phyloP scores from a whole-genome alignment of 116 monocot genomes.

The Iris pallida region DNA sequence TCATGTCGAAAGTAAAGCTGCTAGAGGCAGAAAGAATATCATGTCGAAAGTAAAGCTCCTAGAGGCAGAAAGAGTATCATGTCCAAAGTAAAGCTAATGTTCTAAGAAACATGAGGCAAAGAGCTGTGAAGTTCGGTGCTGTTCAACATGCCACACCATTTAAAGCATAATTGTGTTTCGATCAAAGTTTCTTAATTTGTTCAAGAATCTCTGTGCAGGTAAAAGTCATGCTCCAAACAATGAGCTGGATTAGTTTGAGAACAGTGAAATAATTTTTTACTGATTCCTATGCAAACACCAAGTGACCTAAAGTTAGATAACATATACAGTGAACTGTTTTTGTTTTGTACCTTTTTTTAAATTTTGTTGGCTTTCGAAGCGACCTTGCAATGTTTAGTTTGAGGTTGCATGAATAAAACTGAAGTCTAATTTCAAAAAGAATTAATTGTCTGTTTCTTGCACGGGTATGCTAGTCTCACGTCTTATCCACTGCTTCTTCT shows the following conservation, averaged over 20 bases:
- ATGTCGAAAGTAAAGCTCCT: too few relatives aligned
- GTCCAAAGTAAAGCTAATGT: conserved; percentile 12
- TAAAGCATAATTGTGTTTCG: conserved; percentile 6
- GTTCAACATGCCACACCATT: conserved; percentile 8
- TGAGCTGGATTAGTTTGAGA: not conserved
- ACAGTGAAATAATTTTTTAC: not conserved
- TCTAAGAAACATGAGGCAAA: conserved; percentile 11
- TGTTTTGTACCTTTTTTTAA: not conserved
- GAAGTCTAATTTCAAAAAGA: too few relatives aligned
- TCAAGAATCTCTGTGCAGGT: conserved; percentile 5
- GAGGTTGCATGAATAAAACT: not conserved
- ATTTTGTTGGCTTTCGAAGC: not conserved
- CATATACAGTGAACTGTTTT: not conserved
- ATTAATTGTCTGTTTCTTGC: not conserved
- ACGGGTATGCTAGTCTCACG: not conserved
- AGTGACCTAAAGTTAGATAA: not conserved
- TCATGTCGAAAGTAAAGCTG: conserved; percentile 7
- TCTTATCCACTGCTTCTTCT: not conserved
- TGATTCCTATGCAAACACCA: not conserved
- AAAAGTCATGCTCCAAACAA: not conserved
- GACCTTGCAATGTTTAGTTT: not conserved
- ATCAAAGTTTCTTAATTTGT: conserved; percentile 7
- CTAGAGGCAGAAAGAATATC: too few relatives aligned
- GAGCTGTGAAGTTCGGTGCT: conserved; percentile 8
- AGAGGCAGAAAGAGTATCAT: too few relatives aligned